Conservation (phyloP, 805 yeast species). For the Metschnikowia picachoensis region DNA sequence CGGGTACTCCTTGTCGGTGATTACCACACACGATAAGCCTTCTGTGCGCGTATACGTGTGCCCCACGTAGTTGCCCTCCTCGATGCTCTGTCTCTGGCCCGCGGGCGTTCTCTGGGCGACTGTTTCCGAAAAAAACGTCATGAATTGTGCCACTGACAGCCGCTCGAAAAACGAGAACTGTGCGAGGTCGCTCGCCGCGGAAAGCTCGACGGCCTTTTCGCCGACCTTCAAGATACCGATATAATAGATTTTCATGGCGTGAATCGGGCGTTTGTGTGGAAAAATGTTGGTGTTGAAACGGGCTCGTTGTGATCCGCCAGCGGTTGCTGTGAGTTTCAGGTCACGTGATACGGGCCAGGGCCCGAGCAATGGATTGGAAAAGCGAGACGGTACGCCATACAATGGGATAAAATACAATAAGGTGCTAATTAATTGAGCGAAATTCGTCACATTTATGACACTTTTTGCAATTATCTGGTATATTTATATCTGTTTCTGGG, state of each 20-base stretch:
- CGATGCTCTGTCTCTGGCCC: slow-evolving; percentile 92
- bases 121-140: slow-evolving; percentile 91
- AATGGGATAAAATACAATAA: too few relatives aligned
- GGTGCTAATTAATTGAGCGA: too few relatives aligned
- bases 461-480: too few relatives aligned
- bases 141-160: slow-evolving; percentile 77
- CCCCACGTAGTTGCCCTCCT: slow-evolving; percentile 86
- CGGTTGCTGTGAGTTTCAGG: background rate
- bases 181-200: slow-evolving; percentile 76
- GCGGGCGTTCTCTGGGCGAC: slow-evolving; percentile 82
- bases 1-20: slow-evolving; percentile 94
- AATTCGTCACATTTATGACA: too few relatives aligned
- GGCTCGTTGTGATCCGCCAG: too few relatives aligned
- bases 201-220: slow-evolving; percentile 68
- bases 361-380: background rate
- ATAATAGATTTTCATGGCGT: slow-evolving; percentile 80
- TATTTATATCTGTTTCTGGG: too few relatives aligned
- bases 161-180: slow-evolving; percentile 89
- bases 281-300: too few relatives aligned
- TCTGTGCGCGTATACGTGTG: slow-evolving; percentile 89
- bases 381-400: too few relatives aligned
- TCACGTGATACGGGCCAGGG: background rate
- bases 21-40: slow-evolving; percentile 86
- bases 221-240: slow-evolving; percentile 78
- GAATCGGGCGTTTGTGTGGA: too few relatives aligned